phyloP scores from a whole-genome alignment of 352 stramenopile genomes.

The Pythium sp. region DNA sequence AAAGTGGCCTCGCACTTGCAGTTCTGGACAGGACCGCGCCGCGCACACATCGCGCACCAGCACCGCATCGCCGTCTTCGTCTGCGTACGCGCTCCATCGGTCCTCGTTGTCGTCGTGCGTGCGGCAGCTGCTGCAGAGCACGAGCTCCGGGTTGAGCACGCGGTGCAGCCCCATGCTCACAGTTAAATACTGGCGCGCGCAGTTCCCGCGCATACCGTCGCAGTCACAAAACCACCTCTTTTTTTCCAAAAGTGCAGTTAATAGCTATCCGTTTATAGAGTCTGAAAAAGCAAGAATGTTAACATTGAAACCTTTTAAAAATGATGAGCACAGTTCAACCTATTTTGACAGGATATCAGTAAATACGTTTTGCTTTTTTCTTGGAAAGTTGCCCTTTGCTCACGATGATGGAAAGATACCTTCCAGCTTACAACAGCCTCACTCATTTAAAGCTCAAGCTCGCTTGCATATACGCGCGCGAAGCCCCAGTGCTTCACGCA shows the following conservation, averaged over 20 bases:
- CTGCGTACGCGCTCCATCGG: constrained; percentile 30
- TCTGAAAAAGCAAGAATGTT: too few relatives aligned
- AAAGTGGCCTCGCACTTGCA: constrained; percentile 53
- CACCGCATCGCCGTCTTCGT: constrained; percentile 30
- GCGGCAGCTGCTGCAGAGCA: constrained; percentile 56
- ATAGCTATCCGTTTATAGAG: neutral
- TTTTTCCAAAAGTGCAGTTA: neutral
- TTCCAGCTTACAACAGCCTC: too few relatives aligned
- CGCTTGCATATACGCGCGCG: too few relatives aligned
- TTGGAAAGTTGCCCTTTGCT: neutral
- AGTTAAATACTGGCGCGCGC: neutral
- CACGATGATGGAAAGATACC: neutral
- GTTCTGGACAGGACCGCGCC: constrained; percentile 36
- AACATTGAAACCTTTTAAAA: neutral
- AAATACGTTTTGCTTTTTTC: neutral
- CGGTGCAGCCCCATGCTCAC: constrained; percentile 36
- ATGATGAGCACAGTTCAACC: neutral
- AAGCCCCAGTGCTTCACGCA: too few relatives aligned
- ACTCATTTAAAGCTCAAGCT: too few relatives aligned
- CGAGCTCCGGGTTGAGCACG: constrained; percentile 49
- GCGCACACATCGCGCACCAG: constrained; percentile 64
- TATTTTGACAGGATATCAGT: neutral
- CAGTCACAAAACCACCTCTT: neutral
- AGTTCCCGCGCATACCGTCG: neutral
- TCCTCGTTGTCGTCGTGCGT: constrained; percentile 27